These are phyloP conservation scores for Saccharomyces paradoxus DNA, from an alignment of 805 yeast species.

Conservation along the genomic window DNA sequence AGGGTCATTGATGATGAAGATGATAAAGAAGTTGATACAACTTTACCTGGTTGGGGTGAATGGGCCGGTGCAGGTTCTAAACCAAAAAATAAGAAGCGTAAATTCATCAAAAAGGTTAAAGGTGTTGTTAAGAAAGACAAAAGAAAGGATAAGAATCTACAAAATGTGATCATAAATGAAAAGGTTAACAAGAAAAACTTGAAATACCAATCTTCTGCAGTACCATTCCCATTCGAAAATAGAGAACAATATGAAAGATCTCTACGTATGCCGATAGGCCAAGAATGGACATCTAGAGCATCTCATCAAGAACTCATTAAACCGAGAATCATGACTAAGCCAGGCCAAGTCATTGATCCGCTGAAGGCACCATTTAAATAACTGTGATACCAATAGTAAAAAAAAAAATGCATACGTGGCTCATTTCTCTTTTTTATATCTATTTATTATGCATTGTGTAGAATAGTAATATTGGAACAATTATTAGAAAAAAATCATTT, in stretches of 20 bases:
- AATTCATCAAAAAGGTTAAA: conserved; percentile 58
- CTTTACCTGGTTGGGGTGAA: conserved; percentile 96
- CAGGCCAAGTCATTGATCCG: conserved; percentile 88
- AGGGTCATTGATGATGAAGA: conserved; percentile 66
- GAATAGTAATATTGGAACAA: not conserved
- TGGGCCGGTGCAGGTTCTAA: conserved; percentile 73
- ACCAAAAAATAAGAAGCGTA: conserved; percentile 42
- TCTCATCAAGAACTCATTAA: conserved; percentile 82
- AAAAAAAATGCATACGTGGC: not conserved
- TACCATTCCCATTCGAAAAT: conserved; percentile 90
- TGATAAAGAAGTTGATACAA: conserved; percentile 75
- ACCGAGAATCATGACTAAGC: conserved; percentile 80
- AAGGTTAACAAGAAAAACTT: conserved; percentile 72
- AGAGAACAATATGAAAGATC: conserved; percentile 93
- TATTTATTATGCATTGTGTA: not conserved
- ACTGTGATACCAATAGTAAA: not conserved
- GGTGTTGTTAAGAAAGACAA: conserved; percentile 68
- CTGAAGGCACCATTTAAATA: conserved; percentile 74
- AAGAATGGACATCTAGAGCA: conserved; percentile 87
- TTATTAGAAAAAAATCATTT: not conserved
- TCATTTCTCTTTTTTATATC: not conserved
- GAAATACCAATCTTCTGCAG: conserved; percentile 81
- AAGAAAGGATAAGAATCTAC: conserved; percentile 68
- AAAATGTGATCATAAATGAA: conserved; percentile 86
- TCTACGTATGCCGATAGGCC: conserved; percentile 91